Base-by-base conservation (phyloP, 169 alveolate genomes). In the Cryptosporidium ubiquitum region DNA sequence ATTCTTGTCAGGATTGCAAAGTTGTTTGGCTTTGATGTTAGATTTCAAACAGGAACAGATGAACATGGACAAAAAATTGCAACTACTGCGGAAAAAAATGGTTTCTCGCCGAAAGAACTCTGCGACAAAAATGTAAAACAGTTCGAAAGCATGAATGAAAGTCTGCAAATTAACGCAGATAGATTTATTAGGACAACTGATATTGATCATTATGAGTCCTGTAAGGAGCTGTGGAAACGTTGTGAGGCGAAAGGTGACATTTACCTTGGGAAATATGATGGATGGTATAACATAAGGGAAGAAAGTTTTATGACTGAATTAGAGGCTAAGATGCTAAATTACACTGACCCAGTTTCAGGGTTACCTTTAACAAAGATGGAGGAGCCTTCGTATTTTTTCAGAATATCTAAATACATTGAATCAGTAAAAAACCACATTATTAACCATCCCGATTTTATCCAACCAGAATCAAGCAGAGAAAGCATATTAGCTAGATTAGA, bases 11-110 rank as follows among this genome's bases (percentile, higher is more conserved):
- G 98, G 74, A 95, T 84, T 64, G 94, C 95, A 68, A 93, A 93
- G 51, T 69, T 93, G 49, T 84, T 85, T 52, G 98, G 98, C 37
- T 85, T 93, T 84, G 86, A 93, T 29, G 94, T 95, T 0, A 92
- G 92, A 61, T 96, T 96, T 68, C 74, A 94, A 68, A 94, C 98
- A 6, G 99, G 99, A 29, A 94, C 98, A 0, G 99, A 97, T 89
- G 99, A 97, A 70, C 99, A 97, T 70, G 99, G 99, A 10, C 92
- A 94, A 84, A 97, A 97, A 93, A 96, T 96, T 47, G 97, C 97
- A 1, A 94, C 94, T 37, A 94, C 95, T 42, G 99, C 99, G 5
- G 94, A 86, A 66, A 86, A 84, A n/a, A 79, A 91, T 73, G 95
- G 94, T 49, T 57, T 93, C 86, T 61, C 91, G 20, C 97, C 98